Conservation (phyloP, 2,329 filamentous ascomycete species). For the Aspergillus piperis region DNA sequence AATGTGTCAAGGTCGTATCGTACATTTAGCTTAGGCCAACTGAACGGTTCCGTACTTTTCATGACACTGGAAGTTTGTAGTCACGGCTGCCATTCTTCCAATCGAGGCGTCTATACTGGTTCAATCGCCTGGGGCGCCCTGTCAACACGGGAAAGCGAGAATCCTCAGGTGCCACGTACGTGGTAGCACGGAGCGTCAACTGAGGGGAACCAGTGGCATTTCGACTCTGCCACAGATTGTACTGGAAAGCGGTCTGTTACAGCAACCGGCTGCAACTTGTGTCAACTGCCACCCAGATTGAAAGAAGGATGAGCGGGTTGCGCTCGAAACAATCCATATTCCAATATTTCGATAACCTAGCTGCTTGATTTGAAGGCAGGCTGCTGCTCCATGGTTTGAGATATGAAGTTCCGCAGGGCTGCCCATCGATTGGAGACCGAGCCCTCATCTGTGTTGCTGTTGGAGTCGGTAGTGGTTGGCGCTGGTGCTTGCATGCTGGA, state of each 20-base stretch:
- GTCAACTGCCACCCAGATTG: not conserved
- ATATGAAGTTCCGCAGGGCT: constrained; percentile 79
- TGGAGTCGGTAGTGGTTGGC: constrained; percentile 21
- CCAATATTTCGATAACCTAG: constrained; percentile 19
- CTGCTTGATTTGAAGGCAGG: constrained; percentile 63
- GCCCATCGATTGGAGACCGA: constrained; percentile 69
- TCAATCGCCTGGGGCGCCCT: too few species aligned
- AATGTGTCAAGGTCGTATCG: not conserved
- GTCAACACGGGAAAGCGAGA: not conserved
- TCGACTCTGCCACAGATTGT: not conserved
- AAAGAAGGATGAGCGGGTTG: not conserved
- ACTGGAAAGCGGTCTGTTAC: not conserved
- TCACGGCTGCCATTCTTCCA: not conserved
- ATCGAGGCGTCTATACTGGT: not conserved
- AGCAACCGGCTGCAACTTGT: not conserved
- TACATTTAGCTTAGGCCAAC: not conserved
- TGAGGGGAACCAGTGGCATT: not conserved
- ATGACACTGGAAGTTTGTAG: not conserved
- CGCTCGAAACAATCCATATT: not conserved
- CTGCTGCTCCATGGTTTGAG: constrained; percentile 85
- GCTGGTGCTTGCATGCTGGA: constrained; percentile 43
- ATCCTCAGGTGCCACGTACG: too few species aligned
- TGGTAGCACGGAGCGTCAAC: not conserved
- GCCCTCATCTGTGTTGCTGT: constrained; percentile 17
- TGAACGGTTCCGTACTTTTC: not conserved